These are phyloP conservation scores for Metahyphopichia silvanorum DNA, from an alignment of 805 yeast genomes.

Conservation along the genomic window DNA sequence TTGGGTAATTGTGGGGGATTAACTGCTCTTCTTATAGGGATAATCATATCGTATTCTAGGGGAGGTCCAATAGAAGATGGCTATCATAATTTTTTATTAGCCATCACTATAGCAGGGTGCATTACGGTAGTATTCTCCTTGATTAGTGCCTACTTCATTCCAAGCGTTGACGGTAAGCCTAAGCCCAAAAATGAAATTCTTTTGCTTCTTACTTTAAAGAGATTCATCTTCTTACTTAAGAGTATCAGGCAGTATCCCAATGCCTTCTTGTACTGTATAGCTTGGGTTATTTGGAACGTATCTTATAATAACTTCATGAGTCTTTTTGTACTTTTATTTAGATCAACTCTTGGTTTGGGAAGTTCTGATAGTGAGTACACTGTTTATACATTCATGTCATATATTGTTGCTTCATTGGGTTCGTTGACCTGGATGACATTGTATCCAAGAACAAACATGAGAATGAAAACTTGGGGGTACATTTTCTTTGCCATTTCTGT, in stretches of 20 bases:
- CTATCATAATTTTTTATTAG: conserved; percentile 31
- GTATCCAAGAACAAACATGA: conserved; percentile 20
- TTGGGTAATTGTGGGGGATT: conserved; percentile 37
- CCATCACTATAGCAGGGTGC: conserved; percentile 37
- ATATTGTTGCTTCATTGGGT: conserved; percentile 30
- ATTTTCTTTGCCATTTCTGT: conserved; percentile 25
- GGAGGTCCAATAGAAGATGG: conserved; percentile 22
- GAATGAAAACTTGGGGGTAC: conserved; percentile 35
- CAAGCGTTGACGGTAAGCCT: conserved; percentile 23
- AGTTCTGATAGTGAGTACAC: conserved; percentile 36
- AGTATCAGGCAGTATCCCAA: conserved; percentile 26
- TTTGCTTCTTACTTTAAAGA: conserved; percentile 20
- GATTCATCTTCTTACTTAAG: conserved; percentile 19
- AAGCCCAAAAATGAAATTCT: conserved; percentile 22
- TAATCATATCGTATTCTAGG: conserved; percentile 29
- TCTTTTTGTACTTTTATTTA: conserved; percentile 32
- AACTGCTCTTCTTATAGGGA: conserved; percentile 33
- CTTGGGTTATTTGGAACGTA: conserved; percentile 43
- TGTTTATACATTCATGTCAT: conserved; percentile 34
- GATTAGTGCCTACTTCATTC: conserved; percentile 23
- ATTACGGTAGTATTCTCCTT: conserved; percentile 25
- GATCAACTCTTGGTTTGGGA: conserved; percentile 39
- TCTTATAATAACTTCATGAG: conserved; percentile 30
- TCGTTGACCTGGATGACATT: conserved; percentile 35
- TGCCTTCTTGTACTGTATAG: conserved; percentile 33